phyloP scores from a whole-genome alignment of 495 filamentous ascomycete genomes.

The Daldinia grandis region DNA sequence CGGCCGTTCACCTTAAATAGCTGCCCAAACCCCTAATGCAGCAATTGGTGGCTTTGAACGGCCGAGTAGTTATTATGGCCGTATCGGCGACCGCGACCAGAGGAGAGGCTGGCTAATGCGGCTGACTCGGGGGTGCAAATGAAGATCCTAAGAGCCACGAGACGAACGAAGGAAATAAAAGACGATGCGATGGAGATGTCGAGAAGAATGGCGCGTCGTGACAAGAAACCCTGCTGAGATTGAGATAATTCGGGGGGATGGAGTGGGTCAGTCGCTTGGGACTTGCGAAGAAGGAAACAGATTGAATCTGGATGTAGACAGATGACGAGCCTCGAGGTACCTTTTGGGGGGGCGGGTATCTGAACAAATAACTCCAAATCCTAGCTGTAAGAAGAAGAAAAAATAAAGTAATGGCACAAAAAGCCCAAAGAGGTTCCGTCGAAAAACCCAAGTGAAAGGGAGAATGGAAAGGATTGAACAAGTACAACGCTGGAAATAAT shows the following conservation, averaged over 20 bases:
- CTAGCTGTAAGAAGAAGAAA: slow-evolving; percentile 7
- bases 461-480: slow-evolving; percentile 17
- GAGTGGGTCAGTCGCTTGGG: slow-evolving; percentile 35
- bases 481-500: slow-evolving; percentile 10
- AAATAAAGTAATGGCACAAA: slow-evolving; percentile 24
- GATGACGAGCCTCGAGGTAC: slow-evolving; percentile 30
- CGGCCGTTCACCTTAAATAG: slow-evolving; percentile 30
- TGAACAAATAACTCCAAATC: slow-evolving; percentile 39
- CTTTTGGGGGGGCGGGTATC: slow-evolving; percentile 27
- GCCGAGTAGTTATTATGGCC: slow-evolving; percentile 32
- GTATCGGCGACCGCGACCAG: slow-evolving; percentile 25
- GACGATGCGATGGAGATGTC: slow-evolving; percentile 26
- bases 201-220: slow-evolving; percentile 31
- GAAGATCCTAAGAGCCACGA: background rate
- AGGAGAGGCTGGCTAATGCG: slow-evolving; percentile 13
- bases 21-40: slow-evolving; percentile 43
- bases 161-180: background rate
- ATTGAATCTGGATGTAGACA: slow-evolving; percentile 17
- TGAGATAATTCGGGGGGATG: slow-evolving; percentile 38
- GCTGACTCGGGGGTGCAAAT: background rate
- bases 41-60: slow-evolving; percentile 36
- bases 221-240: slow-evolving; percentile 34
- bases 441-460: slow-evolving; percentile 6
- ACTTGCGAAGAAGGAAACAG: slow-evolving; percentile 16
- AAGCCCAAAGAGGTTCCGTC: slow-evolving; percentile 19